phyloP scores from a whole-genome alignment of 139 green algal genomes.

The Prasinococcaceae sp. region DNA sequence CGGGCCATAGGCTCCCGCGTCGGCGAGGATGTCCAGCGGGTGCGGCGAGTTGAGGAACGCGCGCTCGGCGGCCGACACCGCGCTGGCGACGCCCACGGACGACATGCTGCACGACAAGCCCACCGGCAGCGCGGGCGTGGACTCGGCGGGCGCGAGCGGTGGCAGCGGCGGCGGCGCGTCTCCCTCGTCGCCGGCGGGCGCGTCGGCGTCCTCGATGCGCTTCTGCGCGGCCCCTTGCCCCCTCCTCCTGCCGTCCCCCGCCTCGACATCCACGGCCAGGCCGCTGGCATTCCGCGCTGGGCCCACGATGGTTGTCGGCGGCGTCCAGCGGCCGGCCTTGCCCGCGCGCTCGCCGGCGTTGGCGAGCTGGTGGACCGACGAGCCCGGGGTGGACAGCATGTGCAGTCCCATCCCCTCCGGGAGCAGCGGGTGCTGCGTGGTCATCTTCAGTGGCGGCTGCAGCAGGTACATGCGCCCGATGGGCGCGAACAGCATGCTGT shows the following conservation, averaged over 20 bases:
- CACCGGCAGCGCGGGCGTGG: not conserved
- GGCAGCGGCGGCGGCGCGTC: slow-evolving; percentile 1
- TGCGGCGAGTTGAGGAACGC: slow-evolving; percentile 77
- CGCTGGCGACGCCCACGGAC: not conserved
- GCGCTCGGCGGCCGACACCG: slow-evolving; percentile 18
- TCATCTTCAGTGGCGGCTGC: slow-evolving; percentile 50
- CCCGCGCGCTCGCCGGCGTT: too few species aligned
- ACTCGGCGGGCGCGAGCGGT: not conserved
- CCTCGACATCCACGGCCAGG: slow-evolving; percentile 1
- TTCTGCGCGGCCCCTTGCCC: not conserved
- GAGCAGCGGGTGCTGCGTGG: slow-evolving; percentile 59
- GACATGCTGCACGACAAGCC: not conserved
- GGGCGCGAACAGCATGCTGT: slow-evolving; percentile 68
- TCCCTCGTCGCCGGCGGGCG: not conserved
- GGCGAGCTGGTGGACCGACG: too few species aligned
- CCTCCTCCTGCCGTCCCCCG: not conserved
- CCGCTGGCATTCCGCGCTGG: not conserved
- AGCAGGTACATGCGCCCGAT: slow-evolving; percentile 72
- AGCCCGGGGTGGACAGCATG: too few species aligned
- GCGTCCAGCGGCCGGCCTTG: too few species aligned
- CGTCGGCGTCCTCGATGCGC: not conserved
- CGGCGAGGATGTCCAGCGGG: slow-evolving; percentile 76
- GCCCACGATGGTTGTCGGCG: not conserved
- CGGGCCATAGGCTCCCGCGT: slow-evolving; percentile 65
- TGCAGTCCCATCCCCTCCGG: slow-evolving; percentile 54